These are phyloP conservation scores for Phytophthora cajani DNA, from an alignment of 352 stramenopile species.

Conservation along the genomic window DNA sequence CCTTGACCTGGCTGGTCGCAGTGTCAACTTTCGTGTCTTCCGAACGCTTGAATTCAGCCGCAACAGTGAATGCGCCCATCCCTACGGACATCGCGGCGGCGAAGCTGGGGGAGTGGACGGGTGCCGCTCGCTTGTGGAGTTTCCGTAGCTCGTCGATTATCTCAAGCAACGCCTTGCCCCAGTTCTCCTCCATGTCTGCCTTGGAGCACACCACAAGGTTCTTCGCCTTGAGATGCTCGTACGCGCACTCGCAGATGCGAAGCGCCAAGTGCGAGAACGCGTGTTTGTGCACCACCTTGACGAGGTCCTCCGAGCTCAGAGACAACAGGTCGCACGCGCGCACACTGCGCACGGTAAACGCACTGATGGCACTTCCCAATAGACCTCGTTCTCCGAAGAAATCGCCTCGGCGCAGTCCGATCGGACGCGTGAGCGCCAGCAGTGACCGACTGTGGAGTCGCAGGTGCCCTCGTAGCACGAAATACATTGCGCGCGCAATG, in stretches of 20 bases:
- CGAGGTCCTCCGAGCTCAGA: conserved; percentile 50
- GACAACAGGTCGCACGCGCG: conserved; percentile 40
- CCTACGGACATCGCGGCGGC: background rate
- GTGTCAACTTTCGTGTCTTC: background rate
- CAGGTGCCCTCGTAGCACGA: conserved; percentile 66
- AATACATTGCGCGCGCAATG: conserved; percentile 70
- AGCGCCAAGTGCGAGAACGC: conserved; percentile 30
- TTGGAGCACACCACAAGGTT: conserved; percentile 20
- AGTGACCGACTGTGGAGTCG: conserved; percentile 41
- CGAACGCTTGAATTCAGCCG: background rate
- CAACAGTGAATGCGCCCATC: background rate
- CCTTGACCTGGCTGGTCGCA: conserved; percentile 3
- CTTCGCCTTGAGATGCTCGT: conserved; percentile 19
- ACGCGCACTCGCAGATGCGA: conserved; percentile 26
- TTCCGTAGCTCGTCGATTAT: conserved; percentile 23
- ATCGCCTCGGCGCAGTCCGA: conserved; percentile 42
- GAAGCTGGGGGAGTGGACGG: background rate
- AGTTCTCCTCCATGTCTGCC: conserved; percentile 38
- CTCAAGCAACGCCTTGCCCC: conserved; percentile 24
- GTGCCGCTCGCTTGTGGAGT: background rate
- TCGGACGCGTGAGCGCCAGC: conserved; percentile 23
- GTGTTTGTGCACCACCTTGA: conserved; percentile 44
- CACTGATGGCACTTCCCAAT: conserved; percentile 53
- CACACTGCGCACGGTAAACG: conserved; percentile 42
- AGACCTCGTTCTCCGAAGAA: conserved; percentile 73